These are phyloP conservation scores for Tricholoma bakamatsutake DNA, from an alignment of 768 basidiomycete genomes.

Conservation along the genomic window DNA sequence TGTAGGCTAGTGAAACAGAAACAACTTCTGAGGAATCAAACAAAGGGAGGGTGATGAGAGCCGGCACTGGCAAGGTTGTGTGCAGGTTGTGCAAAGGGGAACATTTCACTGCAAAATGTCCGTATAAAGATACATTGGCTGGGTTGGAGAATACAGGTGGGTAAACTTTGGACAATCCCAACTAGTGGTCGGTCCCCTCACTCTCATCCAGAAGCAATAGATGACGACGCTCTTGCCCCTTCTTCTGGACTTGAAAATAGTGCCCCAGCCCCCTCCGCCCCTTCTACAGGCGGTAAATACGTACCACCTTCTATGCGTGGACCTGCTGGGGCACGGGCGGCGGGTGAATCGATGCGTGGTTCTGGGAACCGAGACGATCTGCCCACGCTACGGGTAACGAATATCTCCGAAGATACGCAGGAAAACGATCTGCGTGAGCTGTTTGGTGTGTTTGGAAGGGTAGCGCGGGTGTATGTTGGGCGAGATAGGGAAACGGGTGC, in stretches of 20 bases:
- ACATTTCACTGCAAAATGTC: conserved; percentile 98
- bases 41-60: conserved; percentile 61
- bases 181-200: background rate
- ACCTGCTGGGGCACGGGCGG: conserved; percentile 48
- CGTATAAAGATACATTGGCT: conserved; percentile 91
- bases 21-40: conserved; percentile 56
- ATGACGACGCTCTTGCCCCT: conserved; percentile 29
- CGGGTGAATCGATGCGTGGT: conserved; percentile 75
- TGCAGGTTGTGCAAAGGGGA: conserved; percentile 96
- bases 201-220: conserved; percentile 23
- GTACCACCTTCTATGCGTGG: conserved; percentile 91
- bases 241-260: conserved; percentile 26
- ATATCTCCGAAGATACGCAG: conserved; percentile 91
- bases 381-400: conserved; percentile 95
- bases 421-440: conserved; percentile 92
- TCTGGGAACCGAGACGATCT: conserved; percentile 76
- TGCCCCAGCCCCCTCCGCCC: conserved; percentile 29
- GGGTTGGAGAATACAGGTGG: conserved; percentile 53
- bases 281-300: conserved; percentile 70
- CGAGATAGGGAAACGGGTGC: conserved; percentile 91
- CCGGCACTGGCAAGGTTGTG: conserved; percentile 81
- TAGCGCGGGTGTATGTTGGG: conserved; percentile 90
- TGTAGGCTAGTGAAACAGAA: conserved; percentile 60
- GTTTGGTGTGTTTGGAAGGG: conserved; percentile 80
- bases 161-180: conserved; percentile 29